These are phyloP conservation scores for Syncephalastrum sp. DNA, from an alignment of 371 early-diverging fungal genomes.

Conservation along the genomic window DNA sequence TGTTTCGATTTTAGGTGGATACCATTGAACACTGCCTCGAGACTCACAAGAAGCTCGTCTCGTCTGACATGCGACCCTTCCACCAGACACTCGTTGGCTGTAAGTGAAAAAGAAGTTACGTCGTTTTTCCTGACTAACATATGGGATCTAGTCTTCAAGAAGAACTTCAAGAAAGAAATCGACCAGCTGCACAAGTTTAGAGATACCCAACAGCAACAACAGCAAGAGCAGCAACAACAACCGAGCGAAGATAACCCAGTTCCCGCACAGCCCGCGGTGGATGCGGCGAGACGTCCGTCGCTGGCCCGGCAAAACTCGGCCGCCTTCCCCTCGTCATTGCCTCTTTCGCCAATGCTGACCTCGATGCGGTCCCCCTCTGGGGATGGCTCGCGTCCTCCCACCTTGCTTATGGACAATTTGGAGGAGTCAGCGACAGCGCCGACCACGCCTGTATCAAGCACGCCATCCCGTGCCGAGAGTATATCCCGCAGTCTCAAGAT, in stretches of 20 bases:
- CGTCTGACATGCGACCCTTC: slow-evolving; percentile 71
- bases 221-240: slow-evolving; percentile 9
- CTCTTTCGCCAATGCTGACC: slow-evolving; percentile 16
- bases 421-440: slow-evolving; percentile 18
- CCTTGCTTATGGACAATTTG: slow-evolving; percentile 12
- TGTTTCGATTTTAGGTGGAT: slow-evolving; percentile 40
- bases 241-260: slow-evolving; percentile 6
- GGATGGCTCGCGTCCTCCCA: slow-evolving; percentile 22
- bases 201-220: slow-evolving; percentile 18
- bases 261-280: slow-evolving; percentile 3
- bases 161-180: slow-evolving; percentile 72
- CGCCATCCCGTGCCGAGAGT: slow-evolving; percentile 43
- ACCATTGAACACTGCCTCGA: slow-evolving; percentile 64
- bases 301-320: slow-evolving; percentile 23
- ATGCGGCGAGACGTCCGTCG: slow-evolving; percentile 7
- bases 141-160: slow-evolving; percentile 55
- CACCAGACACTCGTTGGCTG: slow-evolving; percentile 67
- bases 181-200: slow-evolving; percentile 29
- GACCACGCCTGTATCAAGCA: slow-evolving; percentile 23
- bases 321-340: slow-evolving; percentile 10
- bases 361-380: slow-evolving; percentile 17
- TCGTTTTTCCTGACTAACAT: not conserved
- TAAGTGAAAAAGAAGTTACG: slow-evolving; percentile 32
- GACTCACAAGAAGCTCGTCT: slow-evolving; percentile 65
- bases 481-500: slow-evolving; percentile 46